Percentiles rank a stretch among this genome's conserved stretches.
These are phyloP conservation scores for Komagataella kurtzmanii DNA, from an alignment of 805 yeast species.

Conservation along the genomic window DNA sequence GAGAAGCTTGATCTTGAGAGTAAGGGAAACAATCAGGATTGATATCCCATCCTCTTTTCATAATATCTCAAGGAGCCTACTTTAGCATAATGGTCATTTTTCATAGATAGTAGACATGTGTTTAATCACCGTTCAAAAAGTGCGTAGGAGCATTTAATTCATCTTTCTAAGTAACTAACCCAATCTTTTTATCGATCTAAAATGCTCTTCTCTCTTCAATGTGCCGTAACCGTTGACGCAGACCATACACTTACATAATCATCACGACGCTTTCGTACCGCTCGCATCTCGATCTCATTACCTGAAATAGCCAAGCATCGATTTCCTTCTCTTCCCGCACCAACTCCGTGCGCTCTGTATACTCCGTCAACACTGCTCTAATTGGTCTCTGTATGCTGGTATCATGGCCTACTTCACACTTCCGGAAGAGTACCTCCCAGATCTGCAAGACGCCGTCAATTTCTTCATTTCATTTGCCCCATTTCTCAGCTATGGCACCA, in stretches of 20 bases:
- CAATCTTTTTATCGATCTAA: no score
- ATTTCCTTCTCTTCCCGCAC: background rate
- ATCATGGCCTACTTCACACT: slow-evolving; percentile 3
- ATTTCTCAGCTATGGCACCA: slow-evolving; percentile 74
- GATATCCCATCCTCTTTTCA: background rate
- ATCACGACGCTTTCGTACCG: background rate
- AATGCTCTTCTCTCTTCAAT: no score
- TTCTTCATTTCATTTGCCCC: slow-evolving; percentile 72
- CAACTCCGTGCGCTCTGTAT: background rate
- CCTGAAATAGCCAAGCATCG: background rate
- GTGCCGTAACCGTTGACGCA: no score
- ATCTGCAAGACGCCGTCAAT: slow-evolving; percentile 42
- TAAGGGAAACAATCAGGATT: background rate
- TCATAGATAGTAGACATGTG: background rate
- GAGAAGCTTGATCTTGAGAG: background rate
- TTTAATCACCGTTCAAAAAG: background rate
- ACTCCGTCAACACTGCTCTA: no score
- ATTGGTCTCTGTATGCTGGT: background rate
- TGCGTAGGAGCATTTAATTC: no score
- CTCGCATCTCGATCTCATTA: background rate
- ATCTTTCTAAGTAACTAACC: no score
- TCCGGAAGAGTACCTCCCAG: slow-evolving; percentile 11
- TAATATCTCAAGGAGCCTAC: background rate
- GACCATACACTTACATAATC: background rate
- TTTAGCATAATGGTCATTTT: background rate